Conservation (phyloP, 306 rosid species). For the Cajanus cajan region DNA sequence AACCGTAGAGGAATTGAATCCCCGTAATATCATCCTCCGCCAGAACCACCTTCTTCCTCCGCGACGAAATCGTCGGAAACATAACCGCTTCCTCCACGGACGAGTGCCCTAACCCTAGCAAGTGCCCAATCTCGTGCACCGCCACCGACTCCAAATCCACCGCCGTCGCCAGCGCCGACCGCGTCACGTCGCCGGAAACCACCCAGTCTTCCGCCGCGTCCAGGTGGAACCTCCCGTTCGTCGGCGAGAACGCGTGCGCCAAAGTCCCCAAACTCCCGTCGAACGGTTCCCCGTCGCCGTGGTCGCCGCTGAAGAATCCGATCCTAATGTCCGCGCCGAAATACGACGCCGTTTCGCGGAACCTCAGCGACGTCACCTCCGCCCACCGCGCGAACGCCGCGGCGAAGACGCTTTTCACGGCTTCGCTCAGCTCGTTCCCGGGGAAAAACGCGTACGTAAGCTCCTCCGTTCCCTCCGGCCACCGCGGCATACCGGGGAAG, state of each 20-base stretch:
- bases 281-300: conserved; percentile 76
- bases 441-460: conserved; percentile 56
- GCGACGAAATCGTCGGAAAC: conserved; percentile 65
- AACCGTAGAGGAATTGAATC: conserved; percentile 57
- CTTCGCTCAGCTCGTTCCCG: conserved; percentile 29
- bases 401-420: conserved; percentile 43
- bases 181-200: conserved; percentile 45
- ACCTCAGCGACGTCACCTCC: conserved; percentile 49
- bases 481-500: conserved; percentile 56
- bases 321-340: conserved; percentile 45
- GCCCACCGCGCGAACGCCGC: conserved; percentile 64
- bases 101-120: conserved; percentile 69
- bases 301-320: conserved; percentile 62
- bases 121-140: conserved; percentile 79
- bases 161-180: conserved; percentile 41
- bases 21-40: conserved; percentile 54
- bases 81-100: conserved; percentile 60
- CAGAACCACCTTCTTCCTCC: conserved; percentile 53
- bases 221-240: conserved; percentile 63
- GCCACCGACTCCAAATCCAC: conserved; percentile 74
- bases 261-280: conserved; percentile 68
- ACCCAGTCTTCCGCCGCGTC: conserved; percentile 68
- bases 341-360: conserved; percentile 34
- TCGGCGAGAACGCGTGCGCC: conserved; percentile 79
- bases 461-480: conserved; percentile 49